Evolutionary conservation across 2,329 filamentous ascomycete genomes (phyloP), one percentile per base, ranked within the genome.

Genomic region (Fusarium nematophilum): DNA sequence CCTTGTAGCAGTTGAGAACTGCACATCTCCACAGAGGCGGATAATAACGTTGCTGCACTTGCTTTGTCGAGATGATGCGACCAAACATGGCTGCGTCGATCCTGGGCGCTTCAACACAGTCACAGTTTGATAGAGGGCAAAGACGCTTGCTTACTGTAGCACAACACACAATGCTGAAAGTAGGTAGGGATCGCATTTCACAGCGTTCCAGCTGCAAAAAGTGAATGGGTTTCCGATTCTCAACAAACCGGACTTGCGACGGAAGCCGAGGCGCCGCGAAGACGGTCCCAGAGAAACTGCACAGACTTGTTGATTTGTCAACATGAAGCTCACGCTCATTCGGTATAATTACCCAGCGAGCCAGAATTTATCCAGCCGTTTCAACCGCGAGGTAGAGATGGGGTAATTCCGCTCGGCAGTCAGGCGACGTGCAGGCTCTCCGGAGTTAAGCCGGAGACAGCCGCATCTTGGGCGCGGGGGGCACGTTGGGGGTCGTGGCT

Each of bases 391-490:
- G n/a, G 25, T 21, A 4, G 17, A 13, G 30, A 34, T 51, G 46
- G 46, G 37, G 10, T 40, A 48, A 50, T 33, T 59, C 58, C 55
- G 46, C 55, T 49, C 46, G 31, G 42, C 21, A 57, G 29, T 45
- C 31, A 46, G 31, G 46, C 29, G 43, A 26, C 45, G 25, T 38
- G 34, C 45, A 55, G 13, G 14, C 14, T 26, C 14, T 33, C 43
- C 52, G 59, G 56, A 53, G 56, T 60, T 62, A 54, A 46, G 39
- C 48, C 52, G 51, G 48, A 56, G 43, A 40, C 50, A 45, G 36
- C 49, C 30, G 26, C 23, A 43, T 48, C 31, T 13, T 34, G 21
- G 11, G 23, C 49, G 33, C 33, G 47, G 34, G 53, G 45, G 23
- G 26, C 23, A 10, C 2, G 25, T 30, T 57, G 30, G 27, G 26